These are phyloP conservation scores for Xylaria intraflava DNA, from an alignment of 495 filamentous ascomycete species.

Conservation along the genomic window DNA sequence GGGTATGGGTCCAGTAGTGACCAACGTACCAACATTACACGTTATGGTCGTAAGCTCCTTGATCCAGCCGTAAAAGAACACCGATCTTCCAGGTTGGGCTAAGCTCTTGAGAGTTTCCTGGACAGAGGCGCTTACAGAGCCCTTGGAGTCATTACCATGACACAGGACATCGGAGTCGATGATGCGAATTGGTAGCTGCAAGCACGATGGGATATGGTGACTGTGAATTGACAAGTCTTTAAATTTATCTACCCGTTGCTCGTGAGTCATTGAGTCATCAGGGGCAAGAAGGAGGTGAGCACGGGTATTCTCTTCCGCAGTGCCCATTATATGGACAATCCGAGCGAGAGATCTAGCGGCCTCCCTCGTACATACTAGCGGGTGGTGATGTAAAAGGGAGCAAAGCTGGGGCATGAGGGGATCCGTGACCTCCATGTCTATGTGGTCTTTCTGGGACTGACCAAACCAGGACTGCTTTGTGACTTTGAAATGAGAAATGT, in stretches of 20 bases:
- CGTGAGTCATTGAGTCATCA: constrained; percentile 10
- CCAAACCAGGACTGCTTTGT: constrained; percentile 33
- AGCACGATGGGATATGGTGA: constrained; percentile 17
- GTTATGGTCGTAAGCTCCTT: constrained; percentile 26
- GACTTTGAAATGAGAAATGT: constrained; percentile 33
- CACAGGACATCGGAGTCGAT: constrained; percentile 5
- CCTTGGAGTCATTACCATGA: constrained; percentile 12
- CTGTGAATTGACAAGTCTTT: constrained; percentile 22
- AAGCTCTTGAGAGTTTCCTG: constrained; percentile 11
- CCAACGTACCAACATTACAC: constrained; percentile 17
- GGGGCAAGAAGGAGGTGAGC: constrained; percentile 27
- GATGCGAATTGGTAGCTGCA: constrained; percentile 25
- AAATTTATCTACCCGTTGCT: constrained; percentile 19
- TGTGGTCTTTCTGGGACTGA: constrained; percentile 26
- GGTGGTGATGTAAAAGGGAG: constrained; percentile 23
- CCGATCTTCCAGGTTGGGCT: constrained; percentile 23
- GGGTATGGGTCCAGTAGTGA: background rate
- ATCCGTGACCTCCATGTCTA: constrained; percentile 25
- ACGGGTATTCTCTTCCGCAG: constrained; percentile 29
- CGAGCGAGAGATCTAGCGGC: constrained; percentile 32
- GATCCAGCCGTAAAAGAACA: constrained; percentile 27
- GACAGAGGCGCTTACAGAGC: constrained; percentile 8
- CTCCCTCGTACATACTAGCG: constrained; percentile 31
- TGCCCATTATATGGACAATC: constrained; percentile 33
- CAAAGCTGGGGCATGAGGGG: constrained; percentile 29